Percentiles rank a stretch among this genome's conserved stretches.
phyloP scores from a whole-genome alignment of 2,329 filamentous ascomycete species.

The Venturia effusa region DNA sequence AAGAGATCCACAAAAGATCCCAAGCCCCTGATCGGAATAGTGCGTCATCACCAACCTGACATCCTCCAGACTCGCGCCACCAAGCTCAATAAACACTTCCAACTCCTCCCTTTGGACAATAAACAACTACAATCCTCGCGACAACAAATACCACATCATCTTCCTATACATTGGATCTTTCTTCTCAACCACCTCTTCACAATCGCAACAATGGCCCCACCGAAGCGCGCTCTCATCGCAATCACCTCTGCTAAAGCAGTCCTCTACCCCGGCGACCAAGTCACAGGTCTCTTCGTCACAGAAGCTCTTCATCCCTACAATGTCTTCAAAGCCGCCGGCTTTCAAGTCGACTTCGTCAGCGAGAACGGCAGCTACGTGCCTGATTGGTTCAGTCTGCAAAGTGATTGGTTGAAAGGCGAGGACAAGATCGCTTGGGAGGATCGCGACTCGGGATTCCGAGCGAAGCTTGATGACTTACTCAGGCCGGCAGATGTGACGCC shows the following conservation, averaged over 20 bases:
- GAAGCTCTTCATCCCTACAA: constrained; percentile 40
- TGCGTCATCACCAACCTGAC: background rate
- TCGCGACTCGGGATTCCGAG: constrained; percentile 30
- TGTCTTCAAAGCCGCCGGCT: constrained; percentile 33
- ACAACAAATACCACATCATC: background rate
- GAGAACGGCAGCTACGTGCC: constrained; percentile 34
- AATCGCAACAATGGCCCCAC: constrained; percentile 17
- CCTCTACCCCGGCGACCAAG: constrained; percentile 25
- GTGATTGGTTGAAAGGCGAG: constrained; percentile 31
- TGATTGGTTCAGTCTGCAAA: constrained; percentile 35
- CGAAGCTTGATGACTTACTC: constrained; percentile 33
- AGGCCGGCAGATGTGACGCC: constrained; percentile 22
- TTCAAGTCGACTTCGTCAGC: constrained; percentile 37
- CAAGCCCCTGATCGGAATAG: background rate
- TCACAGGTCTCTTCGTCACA: constrained; percentile 36
- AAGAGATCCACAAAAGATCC: background rate
- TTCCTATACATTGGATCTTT: background rate
- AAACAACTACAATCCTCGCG: background rate
- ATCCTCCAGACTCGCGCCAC: background rate
- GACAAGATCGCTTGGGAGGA: constrained; percentile 32
- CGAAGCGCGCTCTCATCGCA: constrained; percentile 32
- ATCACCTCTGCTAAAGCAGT: constrained; percentile 33
- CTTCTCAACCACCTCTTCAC: background rate
- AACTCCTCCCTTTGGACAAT: background rate
- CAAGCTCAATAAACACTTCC: background rate